These are phyloP conservation scores for Termitomyces bulborhizus DNA, from an alignment of 768 basidiomycete genomes.

Conservation along the genomic window DNA sequence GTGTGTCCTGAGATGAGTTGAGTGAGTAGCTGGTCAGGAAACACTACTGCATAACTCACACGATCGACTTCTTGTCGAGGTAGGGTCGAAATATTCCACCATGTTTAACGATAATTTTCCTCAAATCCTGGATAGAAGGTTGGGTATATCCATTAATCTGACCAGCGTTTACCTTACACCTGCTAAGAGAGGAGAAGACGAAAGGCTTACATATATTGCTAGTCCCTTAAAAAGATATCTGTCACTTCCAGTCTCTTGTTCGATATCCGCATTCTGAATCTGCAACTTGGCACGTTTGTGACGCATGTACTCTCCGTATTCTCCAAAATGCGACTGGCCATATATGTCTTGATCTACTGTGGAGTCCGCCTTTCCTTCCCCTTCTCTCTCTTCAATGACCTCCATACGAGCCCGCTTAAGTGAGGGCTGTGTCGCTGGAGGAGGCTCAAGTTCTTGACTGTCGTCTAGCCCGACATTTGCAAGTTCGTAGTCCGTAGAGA, in stretches of 20 bases:
- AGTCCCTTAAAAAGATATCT: conserved; percentile 66
- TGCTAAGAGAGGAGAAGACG: background rate
- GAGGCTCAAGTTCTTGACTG: conserved; percentile 25
- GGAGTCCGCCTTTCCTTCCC: conserved; percentile 11
- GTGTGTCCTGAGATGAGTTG: conserved; percentile 56
- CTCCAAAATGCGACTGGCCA: conserved; percentile 75
- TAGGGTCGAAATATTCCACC: conserved; percentile 85
- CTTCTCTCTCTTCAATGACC: conserved; percentile 15
- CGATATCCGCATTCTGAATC: conserved; percentile 58
- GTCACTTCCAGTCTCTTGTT: conserved; percentile 15
- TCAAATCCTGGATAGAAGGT: conserved; percentile 81
- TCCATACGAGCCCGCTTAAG: conserved; percentile 33
- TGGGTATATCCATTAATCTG: conserved; percentile 90
- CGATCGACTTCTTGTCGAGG: conserved; percentile 68
- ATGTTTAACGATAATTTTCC: conserved; percentile 72
- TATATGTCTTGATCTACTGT: conserved; percentile 47
- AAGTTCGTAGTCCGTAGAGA: conserved; percentile 4
- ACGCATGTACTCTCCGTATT: conserved; percentile 83
- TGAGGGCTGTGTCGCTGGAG: conserved; percentile 33
- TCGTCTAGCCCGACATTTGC: conserved; percentile 12
- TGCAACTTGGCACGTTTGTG: conserved; percentile 89
- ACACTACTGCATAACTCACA: conserved; percentile 38
- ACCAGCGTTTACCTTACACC: background rate
- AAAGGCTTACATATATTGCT: conserved; percentile 68
- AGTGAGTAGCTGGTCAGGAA: background rate